phyloP scores from a whole-genome alignment of 1,284 basidiomycete genomes.

The Fereydounia khargensis region DNA sequence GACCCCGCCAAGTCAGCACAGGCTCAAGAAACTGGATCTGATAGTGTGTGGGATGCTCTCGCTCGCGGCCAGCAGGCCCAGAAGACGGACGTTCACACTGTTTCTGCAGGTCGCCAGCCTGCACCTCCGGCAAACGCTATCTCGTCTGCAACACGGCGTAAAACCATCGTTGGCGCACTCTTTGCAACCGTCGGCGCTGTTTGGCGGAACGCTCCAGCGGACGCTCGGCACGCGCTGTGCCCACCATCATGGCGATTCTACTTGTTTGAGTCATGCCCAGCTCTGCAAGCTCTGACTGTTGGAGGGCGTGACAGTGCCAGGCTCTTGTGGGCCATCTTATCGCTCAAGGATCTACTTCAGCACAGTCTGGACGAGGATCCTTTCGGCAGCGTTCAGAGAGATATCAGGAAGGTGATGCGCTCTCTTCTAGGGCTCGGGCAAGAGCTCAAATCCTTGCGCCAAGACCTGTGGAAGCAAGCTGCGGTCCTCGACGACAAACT shows the following conservation, averaged over 20 bases:
- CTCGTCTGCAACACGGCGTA: too few relatives aligned
- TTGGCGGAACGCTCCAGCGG: slow-evolving; percentile 17
- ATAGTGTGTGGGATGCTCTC: background rate
- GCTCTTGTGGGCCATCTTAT: slow-evolving; percentile 7
- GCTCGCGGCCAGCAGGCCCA: background rate
- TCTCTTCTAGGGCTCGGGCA: slow-evolving; percentile 11
- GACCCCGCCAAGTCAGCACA: background rate
- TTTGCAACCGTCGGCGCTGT: background rate
- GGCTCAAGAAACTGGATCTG: background rate
- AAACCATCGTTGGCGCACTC: too few relatives aligned
- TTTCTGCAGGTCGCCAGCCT: background rate
- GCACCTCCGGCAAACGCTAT: too few relatives aligned
- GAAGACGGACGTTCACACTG: background rate
- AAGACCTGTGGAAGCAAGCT: slow-evolving; percentile 16
- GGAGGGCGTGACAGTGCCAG: slow-evolving; percentile 10
- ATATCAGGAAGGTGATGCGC: slow-evolving; percentile 14
- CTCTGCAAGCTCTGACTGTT: slow-evolving; percentile 3
- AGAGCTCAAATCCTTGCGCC: slow-evolving; percentile 9
- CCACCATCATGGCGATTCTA: slow-evolving; percentile 15
- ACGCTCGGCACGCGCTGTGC: slow-evolving; percentile 40
- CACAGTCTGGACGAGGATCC: slow-evolving; percentile 38
- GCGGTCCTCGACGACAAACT: slow-evolving; percentile 7
- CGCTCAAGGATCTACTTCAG: slow-evolving; percentile 22
- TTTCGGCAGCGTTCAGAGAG: slow-evolving; percentile 38
- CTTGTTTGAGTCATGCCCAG: slow-evolving; percentile 11